Percentiles rank a stretch among this genome's conserved stretches.
These are phyloP conservation scores for Lentithecium fluviatile DNA, from an alignment of 495 filamentous ascomycete species.

Conservation along the genomic window DNA sequence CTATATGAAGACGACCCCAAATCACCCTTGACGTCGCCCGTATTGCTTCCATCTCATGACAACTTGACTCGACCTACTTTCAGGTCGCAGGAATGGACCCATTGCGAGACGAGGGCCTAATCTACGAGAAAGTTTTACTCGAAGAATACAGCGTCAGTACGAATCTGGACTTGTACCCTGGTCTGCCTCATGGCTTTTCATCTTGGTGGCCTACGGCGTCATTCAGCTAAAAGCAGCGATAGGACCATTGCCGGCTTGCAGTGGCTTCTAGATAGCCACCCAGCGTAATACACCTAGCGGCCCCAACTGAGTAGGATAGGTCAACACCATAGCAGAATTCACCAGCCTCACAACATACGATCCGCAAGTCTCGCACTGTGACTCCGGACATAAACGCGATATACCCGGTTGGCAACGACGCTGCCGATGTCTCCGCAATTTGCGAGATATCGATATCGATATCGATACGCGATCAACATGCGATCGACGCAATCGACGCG, in stretches of 20 bases:
- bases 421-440: neutral
- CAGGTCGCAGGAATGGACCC: constrained; percentile 40
- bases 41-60: constrained; percentile 4
- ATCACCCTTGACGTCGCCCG: neutral
- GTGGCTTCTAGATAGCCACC: neutral
- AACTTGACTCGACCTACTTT: constrained; percentile 44
- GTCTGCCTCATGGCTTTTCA: constrained; percentile 13
- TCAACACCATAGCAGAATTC: too few relatives aligned
- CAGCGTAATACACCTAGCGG: neutral
- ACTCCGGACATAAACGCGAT: too few relatives aligned
- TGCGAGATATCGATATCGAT: neutral
- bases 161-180: constrained; percentile 12
- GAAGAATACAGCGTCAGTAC: constrained; percentile 2
- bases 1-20: neutral
- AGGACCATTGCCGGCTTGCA: neutral
- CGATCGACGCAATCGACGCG: neutral
- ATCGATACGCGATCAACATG: neutral
- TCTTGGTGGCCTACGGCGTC: neutral
- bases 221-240: neutral
- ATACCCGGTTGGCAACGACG: neutral
- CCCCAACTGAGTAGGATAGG: too few relatives aligned
- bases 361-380: too few relatives aligned
- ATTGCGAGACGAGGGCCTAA: constrained; percentile 37
- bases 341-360: too few relatives aligned
- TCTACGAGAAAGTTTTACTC: constrained; percentile 26